Percentiles rank a stretch among this genome's conserved stretches.
Conservation (phyloP, 1,284 basidiomycete genomes). For the Stereum hirsutum region DNA sequence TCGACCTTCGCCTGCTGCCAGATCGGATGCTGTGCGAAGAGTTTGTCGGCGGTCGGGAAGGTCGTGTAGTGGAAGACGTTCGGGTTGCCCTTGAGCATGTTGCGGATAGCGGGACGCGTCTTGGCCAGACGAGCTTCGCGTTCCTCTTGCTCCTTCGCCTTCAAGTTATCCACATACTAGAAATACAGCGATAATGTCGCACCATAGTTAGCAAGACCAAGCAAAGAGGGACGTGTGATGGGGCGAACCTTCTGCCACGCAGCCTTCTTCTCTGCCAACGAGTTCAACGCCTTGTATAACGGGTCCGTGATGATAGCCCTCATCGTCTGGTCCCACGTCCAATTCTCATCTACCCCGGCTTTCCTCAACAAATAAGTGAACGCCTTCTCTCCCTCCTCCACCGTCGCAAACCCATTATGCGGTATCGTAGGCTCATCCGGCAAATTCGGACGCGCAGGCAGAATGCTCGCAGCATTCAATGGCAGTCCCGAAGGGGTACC, state of each 20-base stretch:
- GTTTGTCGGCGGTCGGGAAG: slow-evolving; percentile 76
- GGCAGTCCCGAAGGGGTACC: slow-evolving; percentile 38
- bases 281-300: slow-evolving; percentile 90
- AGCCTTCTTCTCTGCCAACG: slow-evolving; percentile 89
- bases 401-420: slow-evolving; percentile 78
- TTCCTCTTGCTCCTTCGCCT: slow-evolving; percentile 69
- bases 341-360: slow-evolving; percentile 82
- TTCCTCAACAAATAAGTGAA: slow-evolving; percentile 86
- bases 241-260: slow-evolving; percentile 80
- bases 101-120: slow-evolving; percentile 73
- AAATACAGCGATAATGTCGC: background rate
- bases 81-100: slow-evolving; percentile 77
- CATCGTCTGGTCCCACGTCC: slow-evolving; percentile 99
- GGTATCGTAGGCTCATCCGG: slow-evolving; percentile 82
- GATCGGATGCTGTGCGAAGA: slow-evolving; percentile 77
- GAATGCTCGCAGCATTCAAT: slow-evolving; percentile 43
- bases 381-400: slow-evolving; percentile 89
- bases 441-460: slow-evolving; percentile 68
- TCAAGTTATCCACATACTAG: slow-evolving; percentile 64
- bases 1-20: slow-evolving; percentile 83
- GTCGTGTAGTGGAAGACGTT: slow-evolving; percentile 86
- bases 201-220: no score
- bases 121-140: slow-evolving; percentile 74
- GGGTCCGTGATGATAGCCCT: slow-evolving; percentile 97
- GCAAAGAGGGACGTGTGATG: background rate